Evolutionary conservation across 805 yeast species (phyloP).

Genomic region (Ogataea paraovalis): DNA sequence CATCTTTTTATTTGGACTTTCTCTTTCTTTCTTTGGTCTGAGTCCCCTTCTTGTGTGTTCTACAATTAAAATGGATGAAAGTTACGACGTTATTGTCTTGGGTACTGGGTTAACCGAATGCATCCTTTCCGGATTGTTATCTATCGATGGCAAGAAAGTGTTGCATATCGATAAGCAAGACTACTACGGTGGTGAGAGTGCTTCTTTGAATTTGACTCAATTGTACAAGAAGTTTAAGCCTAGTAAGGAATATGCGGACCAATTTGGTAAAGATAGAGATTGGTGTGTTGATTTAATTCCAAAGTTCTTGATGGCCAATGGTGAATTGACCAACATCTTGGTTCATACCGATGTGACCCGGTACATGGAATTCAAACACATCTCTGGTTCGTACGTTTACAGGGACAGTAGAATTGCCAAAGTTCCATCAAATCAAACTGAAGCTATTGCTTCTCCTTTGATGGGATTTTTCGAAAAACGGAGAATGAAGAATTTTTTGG

Average conservation of each 20-base stretch:
- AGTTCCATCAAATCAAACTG: slow-evolving; percentile 89
- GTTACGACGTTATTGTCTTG: slow-evolving; percentile 93
- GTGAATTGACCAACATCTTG: slow-evolving; percentile 92
- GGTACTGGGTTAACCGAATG: slow-evolving; percentile 97
- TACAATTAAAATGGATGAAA: slow-evolving; percentile 69
- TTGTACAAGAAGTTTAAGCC: slow-evolving; percentile 86
- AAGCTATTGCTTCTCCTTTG: slow-evolving; percentile 85
- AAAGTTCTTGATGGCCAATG: slow-evolving; percentile 94
- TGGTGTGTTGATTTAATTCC: slow-evolving; percentile 98
- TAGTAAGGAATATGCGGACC: slow-evolving; percentile 59
- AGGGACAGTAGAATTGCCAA: slow-evolving; percentile 87
- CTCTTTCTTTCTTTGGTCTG: neutral
- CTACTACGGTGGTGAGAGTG: slow-evolving; percentile 93
- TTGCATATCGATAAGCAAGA: slow-evolving; percentile 95
- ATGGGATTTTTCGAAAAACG: slow-evolving; percentile 97
- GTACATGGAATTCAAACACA: slow-evolving; percentile 93
- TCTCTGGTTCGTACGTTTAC: slow-evolving; percentile 93
- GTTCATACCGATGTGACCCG: slow-evolving; percentile 95
- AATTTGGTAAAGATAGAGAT: slow-evolving; percentile 88
- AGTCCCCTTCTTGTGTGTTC: neutral
- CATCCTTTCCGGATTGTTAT: slow-evolving; percentile 84
- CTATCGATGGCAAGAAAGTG: slow-evolving; percentile 98
- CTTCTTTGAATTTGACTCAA: slow-evolving; percentile 71
- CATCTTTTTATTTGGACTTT: neutral
- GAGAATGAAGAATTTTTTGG: slow-evolving; percentile 87